phyloP scores from a whole-genome alignment of 83 land plant genomes.

The Diphasiastrum complanatum region DNA sequence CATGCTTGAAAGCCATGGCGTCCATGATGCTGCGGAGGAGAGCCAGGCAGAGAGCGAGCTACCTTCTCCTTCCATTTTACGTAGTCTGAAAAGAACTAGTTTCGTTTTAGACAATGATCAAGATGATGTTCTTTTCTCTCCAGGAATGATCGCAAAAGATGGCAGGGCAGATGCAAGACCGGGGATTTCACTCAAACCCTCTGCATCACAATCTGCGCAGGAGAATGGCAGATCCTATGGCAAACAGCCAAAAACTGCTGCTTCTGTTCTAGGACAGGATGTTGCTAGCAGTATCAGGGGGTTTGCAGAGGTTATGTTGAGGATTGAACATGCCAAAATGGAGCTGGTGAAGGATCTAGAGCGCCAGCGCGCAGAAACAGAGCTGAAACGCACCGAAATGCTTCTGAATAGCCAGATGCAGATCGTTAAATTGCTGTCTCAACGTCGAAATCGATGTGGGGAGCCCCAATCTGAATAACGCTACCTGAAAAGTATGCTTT shows the following conservation, averaged over 20 bases:
- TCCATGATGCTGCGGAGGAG: constrained; percentile 12
- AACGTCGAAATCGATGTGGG: constrained; percentile 17
- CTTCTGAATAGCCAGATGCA: constrained; percentile 31
- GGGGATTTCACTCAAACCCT: constrained; percentile 10
- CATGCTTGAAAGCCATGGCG: background rate
- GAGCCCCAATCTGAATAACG: constrained; percentile 5
- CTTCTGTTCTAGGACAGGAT: background rate
- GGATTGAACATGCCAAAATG: constrained; percentile 42
- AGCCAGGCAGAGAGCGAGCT: constrained; percentile 20
- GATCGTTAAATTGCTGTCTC: constrained; percentile 27
- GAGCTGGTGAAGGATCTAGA: constrained; percentile 41
- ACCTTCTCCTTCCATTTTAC: background rate
- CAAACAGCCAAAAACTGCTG: constrained; percentile 2
- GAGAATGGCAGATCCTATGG: constrained; percentile 4
- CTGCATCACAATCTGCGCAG: constrained; percentile 9
- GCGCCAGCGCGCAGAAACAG: constrained; percentile 40
- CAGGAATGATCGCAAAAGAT: constrained; percentile 3
- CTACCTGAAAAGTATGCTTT: no score
- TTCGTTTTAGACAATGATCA: constrained; percentile 12
- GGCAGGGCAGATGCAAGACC: constrained; percentile 17
- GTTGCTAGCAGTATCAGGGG: constrained; percentile 34
- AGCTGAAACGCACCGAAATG: constrained; percentile 37
- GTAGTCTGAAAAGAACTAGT: constrained; percentile 4
- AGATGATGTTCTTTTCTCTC: constrained; percentile 4
- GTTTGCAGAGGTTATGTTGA: constrained; percentile 36